These are phyloP conservation scores for Colletotrichum lindemuthianum DNA, from an alignment of 2,329 filamentous ascomycete species.

Conservation along the genomic window DNA sequence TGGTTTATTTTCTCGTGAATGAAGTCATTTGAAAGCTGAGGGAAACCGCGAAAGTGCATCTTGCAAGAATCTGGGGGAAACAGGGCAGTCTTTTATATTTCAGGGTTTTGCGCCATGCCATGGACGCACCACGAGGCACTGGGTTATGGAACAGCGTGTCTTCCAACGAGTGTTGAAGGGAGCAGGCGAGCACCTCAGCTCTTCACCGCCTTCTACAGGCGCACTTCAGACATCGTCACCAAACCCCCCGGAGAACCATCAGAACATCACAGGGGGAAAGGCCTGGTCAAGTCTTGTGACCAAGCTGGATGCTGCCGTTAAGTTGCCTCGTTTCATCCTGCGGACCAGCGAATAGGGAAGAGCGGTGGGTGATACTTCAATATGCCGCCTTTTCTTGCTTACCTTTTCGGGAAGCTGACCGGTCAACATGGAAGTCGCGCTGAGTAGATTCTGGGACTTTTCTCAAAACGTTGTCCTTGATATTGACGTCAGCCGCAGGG, in stretches of 20 bases:
- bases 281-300: constrained; percentile 24
- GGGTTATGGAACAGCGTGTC: too few species aligned
- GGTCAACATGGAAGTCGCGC: neutral
- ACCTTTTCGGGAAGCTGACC: constrained; percentile 21
- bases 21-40: too few species aligned
- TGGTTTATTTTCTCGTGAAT: too few species aligned
- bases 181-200: too few species aligned
- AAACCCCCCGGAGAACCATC: neutral
- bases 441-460: neutral
- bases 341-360: constrained; percentile 28
- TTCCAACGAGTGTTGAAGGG: too few species aligned
- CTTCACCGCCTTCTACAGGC: constrained; percentile 20
- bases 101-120: too few species aligned
- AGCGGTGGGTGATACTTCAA: constrained; percentile 32
- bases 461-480: neutral
- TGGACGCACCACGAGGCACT: too few species aligned
- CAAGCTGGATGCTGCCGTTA: neutral
- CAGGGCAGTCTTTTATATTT: too few species aligned
- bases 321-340: constrained; percentile 35
- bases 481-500: constrained; percentile 29
- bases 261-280: constrained; percentile 14
- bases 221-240: neutral
- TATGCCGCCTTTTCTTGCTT: constrained; percentile 32
- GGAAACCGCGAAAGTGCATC: too few species aligned
- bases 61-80: too few species aligned